Evolutionary conservation across 495 filamentous ascomycete species (phyloP), one percentile per base, ranked within the genome.

Genomic region (Trypethelium eluteriae): DNA sequence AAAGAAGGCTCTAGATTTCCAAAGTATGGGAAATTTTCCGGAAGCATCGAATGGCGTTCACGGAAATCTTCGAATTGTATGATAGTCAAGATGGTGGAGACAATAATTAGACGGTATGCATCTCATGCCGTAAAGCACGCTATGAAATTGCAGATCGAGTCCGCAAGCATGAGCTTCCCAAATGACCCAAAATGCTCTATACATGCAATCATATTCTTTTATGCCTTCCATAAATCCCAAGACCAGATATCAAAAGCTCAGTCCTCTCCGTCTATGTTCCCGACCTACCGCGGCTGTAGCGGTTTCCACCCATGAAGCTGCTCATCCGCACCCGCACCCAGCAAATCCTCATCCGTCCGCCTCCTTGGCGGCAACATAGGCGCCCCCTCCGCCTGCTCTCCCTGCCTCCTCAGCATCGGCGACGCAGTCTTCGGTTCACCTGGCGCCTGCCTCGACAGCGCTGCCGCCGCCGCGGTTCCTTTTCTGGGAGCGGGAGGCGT

Each of bases 301-400:
- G 69, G 66, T 49, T 46, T 39, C 71, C 71, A 73, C 5, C 46
- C 69, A 35, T 44, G 62, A 62, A 73, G 11, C 50, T 68, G 70
- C 39, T 71, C 39, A 39, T 50, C 68, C 3, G 36, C 67, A 65
- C 39, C 67, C 38, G 64, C 53, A 61, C 70, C 70, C 66, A 70
- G 65, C 34, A 70, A 39, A 36, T 62, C 64, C n/a, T 34, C 62
- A 18, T 46, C 70, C 49, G 68, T 70, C 32, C 50, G 56, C 59
- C 70, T 64, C 36, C 74, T n/a, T 39, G 73, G 71, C 11, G 74
- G 73, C 39, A 75, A 63, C 35, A 70, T 6, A 16, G 71, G 70
- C 41, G 70, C n/a, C 49, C 64, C 62, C 62, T 63, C 66, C 63
- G 47, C 39, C 36, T 38, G 46, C 39, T 38, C 36, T 18, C 3